Evolutionary conservation across 257 asterid genomes (phyloP).

Genomic region (Thymus mandschuricus): DNA sequence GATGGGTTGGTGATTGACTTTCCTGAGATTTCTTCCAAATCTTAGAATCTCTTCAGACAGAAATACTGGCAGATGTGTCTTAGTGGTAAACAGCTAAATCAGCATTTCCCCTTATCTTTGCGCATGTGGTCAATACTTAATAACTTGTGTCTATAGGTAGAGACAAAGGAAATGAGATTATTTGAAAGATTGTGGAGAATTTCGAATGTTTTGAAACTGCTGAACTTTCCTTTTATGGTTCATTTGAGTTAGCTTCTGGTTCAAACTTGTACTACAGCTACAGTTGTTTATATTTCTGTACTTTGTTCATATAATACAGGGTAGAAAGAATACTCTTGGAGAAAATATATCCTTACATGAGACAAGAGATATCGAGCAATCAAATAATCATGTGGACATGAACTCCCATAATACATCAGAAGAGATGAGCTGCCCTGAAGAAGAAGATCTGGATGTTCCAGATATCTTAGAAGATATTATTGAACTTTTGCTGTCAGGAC

Average conservation of each 20-base stretch:
- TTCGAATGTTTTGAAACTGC: conserved; percentile 18
- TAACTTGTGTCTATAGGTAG: neutral
- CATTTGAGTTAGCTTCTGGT: conserved; percentile 27
- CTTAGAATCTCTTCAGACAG: neutral
- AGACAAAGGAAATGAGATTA: conserved; percentile 5
- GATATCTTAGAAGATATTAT: conserved; percentile 85
- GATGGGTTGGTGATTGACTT: conserved; percentile 9
- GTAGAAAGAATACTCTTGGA: conserved; percentile 65
- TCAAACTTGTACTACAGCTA: conserved; percentile 23
- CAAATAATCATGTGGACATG: conserved; percentile 36
- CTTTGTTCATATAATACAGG: conserved; percentile 51
- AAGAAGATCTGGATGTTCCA: conserved; percentile 94
- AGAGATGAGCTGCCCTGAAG: conserved; percentile 54
- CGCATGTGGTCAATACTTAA: neutral
- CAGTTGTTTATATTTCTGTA: conserved; percentile 17
- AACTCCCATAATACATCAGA: conserved; percentile 40
- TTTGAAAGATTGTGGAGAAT: neutral
- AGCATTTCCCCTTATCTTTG: conserved; percentile 10
- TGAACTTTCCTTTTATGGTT: conserved; percentile 6
- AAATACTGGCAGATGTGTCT: neutral
- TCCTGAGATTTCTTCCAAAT: conserved; percentile 27
- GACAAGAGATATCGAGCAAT: conserved; percentile 41
- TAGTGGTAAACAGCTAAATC: neutral
- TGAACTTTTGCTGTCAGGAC: conserved; percentile 75
- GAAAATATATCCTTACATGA: conserved; percentile 44